A percentile compares a stretch with the other conserved stretches of the same genome.
Evolutionary conservation across 2,329 filamentous ascomycete species (phyloP).

Genomic region (Neofusicoccum umdonicola): DNA sequence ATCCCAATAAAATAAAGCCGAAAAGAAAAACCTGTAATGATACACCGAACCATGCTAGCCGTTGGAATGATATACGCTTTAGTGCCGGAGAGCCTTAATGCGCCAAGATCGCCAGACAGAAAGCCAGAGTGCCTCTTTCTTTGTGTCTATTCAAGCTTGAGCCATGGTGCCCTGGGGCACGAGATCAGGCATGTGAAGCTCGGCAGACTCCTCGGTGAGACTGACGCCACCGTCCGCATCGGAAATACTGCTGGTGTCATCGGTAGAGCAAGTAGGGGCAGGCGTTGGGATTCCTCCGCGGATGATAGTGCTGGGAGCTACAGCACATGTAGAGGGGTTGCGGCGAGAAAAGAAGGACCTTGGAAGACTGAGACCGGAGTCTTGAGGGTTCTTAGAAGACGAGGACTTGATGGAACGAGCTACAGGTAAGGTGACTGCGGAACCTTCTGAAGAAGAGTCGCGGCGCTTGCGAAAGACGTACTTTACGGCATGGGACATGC

Average conservation of each 20-base stretch:
- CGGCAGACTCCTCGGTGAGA: slow-evolving; percentile 56
- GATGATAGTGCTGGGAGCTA: background rate
- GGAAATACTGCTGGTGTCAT: background rate
- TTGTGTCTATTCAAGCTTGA: slow-evolving; percentile 8
- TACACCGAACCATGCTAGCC: background rate
- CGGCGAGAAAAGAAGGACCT: slow-evolving; percentile 5
- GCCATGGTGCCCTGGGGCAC: slow-evolving; percentile 18
- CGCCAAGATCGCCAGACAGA: background rate
- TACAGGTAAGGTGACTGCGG: slow-evolving; percentile 31
- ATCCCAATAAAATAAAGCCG: background rate
- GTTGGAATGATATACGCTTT: background rate
- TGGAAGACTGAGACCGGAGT: slow-evolving; percentile 14
- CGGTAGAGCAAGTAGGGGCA: background rate
- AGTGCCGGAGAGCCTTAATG: background rate
- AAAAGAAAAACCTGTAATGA: background rate
- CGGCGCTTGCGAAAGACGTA: slow-evolving; percentile 9
- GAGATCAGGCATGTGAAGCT: slow-evolving; percentile 43
- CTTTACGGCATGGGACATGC: slow-evolving; percentile 9
- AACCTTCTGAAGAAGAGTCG: slow-evolving; percentile 32
- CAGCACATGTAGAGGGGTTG: background rate
- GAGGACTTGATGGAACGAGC: background rate
- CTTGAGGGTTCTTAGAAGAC: slow-evolving; percentile 12
- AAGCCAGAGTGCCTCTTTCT: background rate
- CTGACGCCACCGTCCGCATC: slow-evolving; percentile 48
- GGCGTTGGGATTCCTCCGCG: background rate